Conservation (phyloP, 2,329 filamentous ascomycete genomes). For the Penicillium sclerotiorum region DNA sequence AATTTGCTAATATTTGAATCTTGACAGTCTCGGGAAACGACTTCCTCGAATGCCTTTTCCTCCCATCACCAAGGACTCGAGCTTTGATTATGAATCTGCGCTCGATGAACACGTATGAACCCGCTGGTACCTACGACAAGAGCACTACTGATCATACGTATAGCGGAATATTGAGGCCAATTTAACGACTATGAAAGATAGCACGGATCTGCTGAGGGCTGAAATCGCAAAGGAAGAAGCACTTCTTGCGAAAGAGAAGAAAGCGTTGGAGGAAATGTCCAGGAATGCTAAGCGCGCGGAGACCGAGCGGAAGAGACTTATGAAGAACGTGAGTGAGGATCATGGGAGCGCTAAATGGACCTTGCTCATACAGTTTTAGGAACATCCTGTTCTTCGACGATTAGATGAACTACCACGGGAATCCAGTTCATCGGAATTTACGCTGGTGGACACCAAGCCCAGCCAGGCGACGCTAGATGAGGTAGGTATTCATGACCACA, state of each 20-base stretch:
- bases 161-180: slow-evolving; percentile 43
- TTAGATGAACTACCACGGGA: slow-evolving; percentile 30
- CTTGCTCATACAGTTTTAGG: slow-evolving; percentile 34
- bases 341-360: background rate
- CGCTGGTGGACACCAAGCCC: slow-evolving; percentile 28
- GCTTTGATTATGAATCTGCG: slow-evolving; percentile 48
- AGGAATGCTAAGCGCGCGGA: slow-evolving; percentile 46
- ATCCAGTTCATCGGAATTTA: slow-evolving; percentile 29
- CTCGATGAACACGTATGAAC: slow-evolving; percentile 46
- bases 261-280: slow-evolving; percentile 45
- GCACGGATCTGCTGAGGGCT: slow-evolving; percentile 42
- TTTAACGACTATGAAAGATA: slow-evolving; percentile 43
- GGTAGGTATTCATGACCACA: slow-evolving; percentile 26
- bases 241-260: slow-evolving; percentile 43
- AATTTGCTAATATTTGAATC: background rate
- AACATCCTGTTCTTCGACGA: slow-evolving; percentile 44
- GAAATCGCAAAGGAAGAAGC: slow-evolving; percentile 48
- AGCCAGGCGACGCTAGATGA: slow-evolving; percentile 34
- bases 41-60: slow-evolving; percentile 52
- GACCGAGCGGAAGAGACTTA: slow-evolving; percentile 42
- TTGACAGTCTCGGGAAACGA: slow-evolving; percentile 40
- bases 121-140: background rate
- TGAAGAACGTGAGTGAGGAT: slow-evolving; percentile 40
- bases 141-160: slow-evolving; percentile 14
- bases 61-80: slow-evolving; percentile 43